Percentiles rank a stretch among this genome's conserved stretches.
Evolutionary conservation across 306 rosid species (phyloP).

Genomic region (Datisca glomerata): DNA sequence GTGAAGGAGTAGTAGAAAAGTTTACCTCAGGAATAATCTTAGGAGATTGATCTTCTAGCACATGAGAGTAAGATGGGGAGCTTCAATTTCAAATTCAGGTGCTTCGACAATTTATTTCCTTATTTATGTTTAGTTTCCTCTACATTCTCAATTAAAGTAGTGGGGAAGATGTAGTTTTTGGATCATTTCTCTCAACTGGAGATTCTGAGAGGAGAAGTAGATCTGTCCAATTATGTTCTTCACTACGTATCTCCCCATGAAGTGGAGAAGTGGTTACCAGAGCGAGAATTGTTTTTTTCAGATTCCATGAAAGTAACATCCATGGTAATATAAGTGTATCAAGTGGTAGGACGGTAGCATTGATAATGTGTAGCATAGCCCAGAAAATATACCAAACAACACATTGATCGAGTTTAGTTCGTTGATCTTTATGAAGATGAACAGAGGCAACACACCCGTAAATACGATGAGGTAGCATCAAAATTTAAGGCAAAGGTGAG

Average conservation of each 20-base stretch:
- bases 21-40: background rate
- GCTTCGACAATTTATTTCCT: background rate
- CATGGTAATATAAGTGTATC: background rate
- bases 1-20: background rate
- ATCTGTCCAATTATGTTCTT: background rate
- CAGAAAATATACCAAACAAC: background rate
- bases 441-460: conserved; percentile 5
- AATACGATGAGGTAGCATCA: background rate
- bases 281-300: too few species aligned
- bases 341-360: background rate
- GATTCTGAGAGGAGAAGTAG: background rate
- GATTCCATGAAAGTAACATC: conserved; percentile 7
- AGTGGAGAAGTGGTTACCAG: conserved; percentile 1
- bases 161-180: too few species aligned
- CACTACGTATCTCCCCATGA: conserved; percentile 1
- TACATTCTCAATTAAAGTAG: background rate
- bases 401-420: conserved; percentile 8
- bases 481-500: background rate
- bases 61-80: background rate
- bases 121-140: background rate
- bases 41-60: background rate
- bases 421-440: conserved; percentile 11
- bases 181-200: background rate
- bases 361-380: background rate
- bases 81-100: background rate